A percentile compares a stretch with the other conserved stretches of the same genome.
phyloP scores from a whole-genome alignment of 495 filamentous ascomycete genomes.

The Neurospora africana region DNA sequence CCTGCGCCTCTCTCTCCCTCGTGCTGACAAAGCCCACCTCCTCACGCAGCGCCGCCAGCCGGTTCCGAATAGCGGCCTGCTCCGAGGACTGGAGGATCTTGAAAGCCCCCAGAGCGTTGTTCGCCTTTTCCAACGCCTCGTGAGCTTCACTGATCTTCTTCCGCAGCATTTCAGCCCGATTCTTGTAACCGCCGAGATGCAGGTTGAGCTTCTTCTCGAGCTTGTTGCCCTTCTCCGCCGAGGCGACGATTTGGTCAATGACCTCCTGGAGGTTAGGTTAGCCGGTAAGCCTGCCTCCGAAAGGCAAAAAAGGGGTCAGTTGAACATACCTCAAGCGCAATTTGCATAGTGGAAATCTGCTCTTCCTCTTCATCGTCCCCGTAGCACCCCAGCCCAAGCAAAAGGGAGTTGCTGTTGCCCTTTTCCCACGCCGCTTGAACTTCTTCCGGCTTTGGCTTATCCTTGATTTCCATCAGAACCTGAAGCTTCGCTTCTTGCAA shows the following conservation, averaged over 20 bases:
- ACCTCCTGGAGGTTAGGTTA: slow-evolving; percentile 46
- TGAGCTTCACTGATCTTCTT: slow-evolving; percentile 73
- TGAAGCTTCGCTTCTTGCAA: slow-evolving; percentile 66
- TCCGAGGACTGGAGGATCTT: slow-evolving; percentile 67
- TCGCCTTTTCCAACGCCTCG: slow-evolving; percentile 63
- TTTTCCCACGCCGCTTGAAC: slow-evolving; percentile 61
- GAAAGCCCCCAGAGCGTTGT: slow-evolving; percentile 62
- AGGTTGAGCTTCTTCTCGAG: slow-evolving; percentile 88
- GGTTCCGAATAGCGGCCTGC: slow-evolving; percentile 56
- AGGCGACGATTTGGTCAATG: slow-evolving; percentile 56
- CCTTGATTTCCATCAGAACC: slow-evolving; percentile 60
- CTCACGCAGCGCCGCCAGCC: slow-evolving; percentile 66
- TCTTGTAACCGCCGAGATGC: slow-evolving; percentile 82
- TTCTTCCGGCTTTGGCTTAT: slow-evolving; percentile 44
- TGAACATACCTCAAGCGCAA: slow-evolving; percentile 54
- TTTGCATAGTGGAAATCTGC: slow-evolving; percentile 46
- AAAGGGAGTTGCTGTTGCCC: slow-evolving; percentile 42
- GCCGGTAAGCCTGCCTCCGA: not conserved
- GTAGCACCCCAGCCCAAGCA: slow-evolving; percentile 73
- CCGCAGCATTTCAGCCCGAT: slow-evolving; percentile 69
- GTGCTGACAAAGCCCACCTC: slow-evolving; percentile 75
- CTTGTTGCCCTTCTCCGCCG: slow-evolving; percentile 71
- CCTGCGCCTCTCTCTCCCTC: slow-evolving; percentile 83
- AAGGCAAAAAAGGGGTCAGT: slow-evolving; percentile 1
- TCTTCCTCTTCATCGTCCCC: slow-evolving; percentile 60